These are phyloP conservation scores for Nannochloropsis salina DNA, from an alignment of 108 stramenopile genomes.

Conservation along the genomic window DNA sequence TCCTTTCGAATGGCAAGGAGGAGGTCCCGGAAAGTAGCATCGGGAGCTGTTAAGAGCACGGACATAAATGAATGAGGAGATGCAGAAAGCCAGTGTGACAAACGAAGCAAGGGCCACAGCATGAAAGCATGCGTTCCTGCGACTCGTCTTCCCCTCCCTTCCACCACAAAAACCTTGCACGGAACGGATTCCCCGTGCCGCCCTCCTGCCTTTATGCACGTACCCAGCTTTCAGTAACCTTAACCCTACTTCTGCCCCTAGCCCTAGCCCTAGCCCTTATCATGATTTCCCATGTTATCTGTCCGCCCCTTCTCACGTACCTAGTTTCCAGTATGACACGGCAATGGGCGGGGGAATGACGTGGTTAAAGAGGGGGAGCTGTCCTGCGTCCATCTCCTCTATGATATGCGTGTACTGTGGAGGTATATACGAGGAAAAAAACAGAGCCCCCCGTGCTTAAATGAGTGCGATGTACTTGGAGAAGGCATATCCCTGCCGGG, in stretches of 20 bases:
- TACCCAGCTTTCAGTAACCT: no score
- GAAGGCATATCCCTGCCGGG: neutral
- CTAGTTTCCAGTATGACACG: conserved; percentile 64
- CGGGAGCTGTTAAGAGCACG: conserved; percentile 35
- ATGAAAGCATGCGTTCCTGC: conserved; percentile 21
- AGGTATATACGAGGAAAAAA: neutral
- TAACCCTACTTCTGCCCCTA: no score
- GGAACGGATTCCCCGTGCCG: no score
- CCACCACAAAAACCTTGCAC: no score
- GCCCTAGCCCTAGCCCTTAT: no score
- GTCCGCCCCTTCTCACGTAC: conserved; percentile 16
- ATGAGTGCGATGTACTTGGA: neutral
- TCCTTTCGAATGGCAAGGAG: conserved; percentile 84
- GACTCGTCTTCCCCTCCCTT: no score
- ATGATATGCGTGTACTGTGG: conserved; percentile 74
- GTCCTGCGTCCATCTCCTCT: conserved; percentile 62
- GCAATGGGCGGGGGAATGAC: conserved; percentile 59
- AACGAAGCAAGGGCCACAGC: neutral
- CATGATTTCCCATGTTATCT: no score
- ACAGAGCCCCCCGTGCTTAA: neutral
- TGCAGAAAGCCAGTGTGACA: neutral
- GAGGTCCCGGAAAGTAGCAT: conserved; percentile 79
- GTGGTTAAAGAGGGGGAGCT: conserved; percentile 64
- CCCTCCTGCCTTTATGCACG: no score
- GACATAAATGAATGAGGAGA: neutral